Evolutionary conservation across 768 basidiomycete genomes (phyloP), one percentile per base, ranked within the genome.

Genomic region (Podaxis sp.): DNA sequence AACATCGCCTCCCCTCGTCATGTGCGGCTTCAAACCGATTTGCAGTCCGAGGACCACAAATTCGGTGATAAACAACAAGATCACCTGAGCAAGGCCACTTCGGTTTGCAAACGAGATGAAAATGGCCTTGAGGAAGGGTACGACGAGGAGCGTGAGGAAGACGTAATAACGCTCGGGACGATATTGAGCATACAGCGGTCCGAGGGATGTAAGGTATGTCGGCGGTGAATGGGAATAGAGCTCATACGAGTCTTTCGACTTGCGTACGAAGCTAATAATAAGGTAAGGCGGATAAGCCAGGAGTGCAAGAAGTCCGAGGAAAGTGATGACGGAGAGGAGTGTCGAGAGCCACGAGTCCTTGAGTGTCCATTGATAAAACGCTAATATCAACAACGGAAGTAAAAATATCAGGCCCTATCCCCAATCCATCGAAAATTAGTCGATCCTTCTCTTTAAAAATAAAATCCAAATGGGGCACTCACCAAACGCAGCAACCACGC

Each of bases 301-400:
- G 63, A 80, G 69, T 9, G 77, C 74, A 36, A 82, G 50, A 36
- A 91, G 73, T 51, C 73, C 75, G 51, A 91, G 68, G 71, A 95
- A 76, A 11, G 82, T 73, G 62, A 96, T 68, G 63, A 90, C 89
- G 2, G 94, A 91, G 43, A 98, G 79, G 38, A 96, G 77, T 66
- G 87, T 82, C 0, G 94, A 84, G 2, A 96, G 80, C 89, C 93
- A 94, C 0, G 94, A 95, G 74, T 98, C 94, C 63, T 84, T 77
- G 65, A 95, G 78, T 0, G 91, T 92, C 93, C 95, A 98, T 73
- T 98, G 95, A 73, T 89, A 94, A 69, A 97, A 84, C 7, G 85
- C 79, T 66, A 97, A 93, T 64, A 90, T 84, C 64, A 86, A 74
- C 63, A 94, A 76, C 8, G 96, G 96, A 55, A 85, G 77, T 66